Conservation (phyloP, 208 protist species). For the Trypanosoma brucei region DNA sequence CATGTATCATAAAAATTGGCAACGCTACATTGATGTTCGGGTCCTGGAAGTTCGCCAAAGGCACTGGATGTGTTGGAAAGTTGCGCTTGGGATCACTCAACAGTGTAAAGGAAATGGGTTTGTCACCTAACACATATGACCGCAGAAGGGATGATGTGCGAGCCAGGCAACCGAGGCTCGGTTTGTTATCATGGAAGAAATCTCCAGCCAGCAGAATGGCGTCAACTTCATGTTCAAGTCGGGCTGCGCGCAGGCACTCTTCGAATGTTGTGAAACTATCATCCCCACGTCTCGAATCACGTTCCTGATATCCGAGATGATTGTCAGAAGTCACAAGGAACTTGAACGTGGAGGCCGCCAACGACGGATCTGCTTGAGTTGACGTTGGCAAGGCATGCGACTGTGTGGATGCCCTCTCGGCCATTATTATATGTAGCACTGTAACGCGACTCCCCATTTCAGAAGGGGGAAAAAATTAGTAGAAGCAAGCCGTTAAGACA, state of each 20-base stretch:
- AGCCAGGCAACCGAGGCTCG: conserved; percentile 89
- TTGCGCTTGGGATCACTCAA: conserved; percentile 89
- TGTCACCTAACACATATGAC: conserved; percentile 90
- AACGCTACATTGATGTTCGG: conserved; percentile 97
- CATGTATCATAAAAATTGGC: conserved; percentile 99
- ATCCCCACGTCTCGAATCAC: conserved; percentile 94
- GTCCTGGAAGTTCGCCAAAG: conserved; percentile 92
- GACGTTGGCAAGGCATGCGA: neutral
- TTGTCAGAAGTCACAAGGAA: conserved; percentile 95
- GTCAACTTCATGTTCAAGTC: conserved; percentile 93
- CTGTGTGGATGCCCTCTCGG: neutral
- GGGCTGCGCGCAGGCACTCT: conserved; percentile 94
- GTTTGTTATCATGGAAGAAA: conserved; percentile 99
- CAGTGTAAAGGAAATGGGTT: conserved; percentile 86
- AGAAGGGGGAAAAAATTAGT: no score
- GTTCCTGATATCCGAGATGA: conserved; percentile 95
- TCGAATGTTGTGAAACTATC: conserved; percentile 98
- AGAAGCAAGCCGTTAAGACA: no score
- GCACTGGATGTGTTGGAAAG: conserved; percentile 85
- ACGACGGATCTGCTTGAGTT: conserved; percentile 2
- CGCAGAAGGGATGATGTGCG: conserved; percentile 86
- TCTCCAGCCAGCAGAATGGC: conserved; percentile 97
- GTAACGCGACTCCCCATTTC: no score
- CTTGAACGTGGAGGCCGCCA: conserved; percentile 62
- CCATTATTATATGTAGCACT: no score